These are phyloP conservation scores for Linum lewisii DNA, from an alignment of 345 rosid genomes.

Conservation along the genomic window DNA sequence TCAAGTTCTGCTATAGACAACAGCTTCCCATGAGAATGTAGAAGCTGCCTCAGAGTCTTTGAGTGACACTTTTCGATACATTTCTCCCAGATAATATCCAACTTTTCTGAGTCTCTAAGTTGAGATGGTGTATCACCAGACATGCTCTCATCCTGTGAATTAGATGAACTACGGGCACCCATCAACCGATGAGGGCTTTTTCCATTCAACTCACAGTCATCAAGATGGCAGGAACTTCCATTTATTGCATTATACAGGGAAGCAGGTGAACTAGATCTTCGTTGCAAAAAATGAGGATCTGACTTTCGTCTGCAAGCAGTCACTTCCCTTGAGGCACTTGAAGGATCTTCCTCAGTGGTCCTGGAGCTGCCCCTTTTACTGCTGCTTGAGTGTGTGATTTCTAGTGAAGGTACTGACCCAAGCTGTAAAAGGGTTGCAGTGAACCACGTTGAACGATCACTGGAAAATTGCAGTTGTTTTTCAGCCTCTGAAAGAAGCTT, in stretches of 20 bases:
- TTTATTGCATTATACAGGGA: slow-evolving; percentile 36
- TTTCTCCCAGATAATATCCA: slow-evolving; percentile 60
- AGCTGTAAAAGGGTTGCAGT: slow-evolving; percentile 90
- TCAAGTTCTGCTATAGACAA: slow-evolving; percentile 69
- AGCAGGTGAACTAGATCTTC: slow-evolving; percentile 46
- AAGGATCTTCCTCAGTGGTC: slow-evolving; percentile 75
- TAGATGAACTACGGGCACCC: slow-evolving; percentile 26
- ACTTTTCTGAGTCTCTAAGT: slow-evolving; percentile 45
- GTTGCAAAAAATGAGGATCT: slow-evolving; percentile 34
- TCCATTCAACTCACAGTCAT: slow-evolving; percentile 29
- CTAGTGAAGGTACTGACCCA: slow-evolving; percentile 76
- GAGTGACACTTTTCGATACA: slow-evolving; percentile 90
- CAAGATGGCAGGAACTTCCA: slow-evolving; percentile 32
- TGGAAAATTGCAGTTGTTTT: slow-evolving; percentile 79
- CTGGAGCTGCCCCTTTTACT: slow-evolving; percentile 80
- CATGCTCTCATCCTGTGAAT: slow-evolving; percentile 31
- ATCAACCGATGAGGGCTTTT: slow-evolving; percentile 29
- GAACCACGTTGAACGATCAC: slow-evolving; percentile 96
- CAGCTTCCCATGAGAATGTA: slow-evolving; percentile 69
- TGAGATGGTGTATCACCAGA: slow-evolving; percentile 34
- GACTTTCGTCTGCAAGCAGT: slow-evolving; percentile 43
- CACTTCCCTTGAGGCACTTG: slow-evolving; percentile 57
- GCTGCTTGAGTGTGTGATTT: slow-evolving; percentile 59
- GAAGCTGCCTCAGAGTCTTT: slow-evolving; percentile 74
- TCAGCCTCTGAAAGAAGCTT: slow-evolving; percentile 96